phyloP scores from a whole-genome alignment of 768 basidiomycete genomes.

The Rossbeevera mucosa region DNA sequence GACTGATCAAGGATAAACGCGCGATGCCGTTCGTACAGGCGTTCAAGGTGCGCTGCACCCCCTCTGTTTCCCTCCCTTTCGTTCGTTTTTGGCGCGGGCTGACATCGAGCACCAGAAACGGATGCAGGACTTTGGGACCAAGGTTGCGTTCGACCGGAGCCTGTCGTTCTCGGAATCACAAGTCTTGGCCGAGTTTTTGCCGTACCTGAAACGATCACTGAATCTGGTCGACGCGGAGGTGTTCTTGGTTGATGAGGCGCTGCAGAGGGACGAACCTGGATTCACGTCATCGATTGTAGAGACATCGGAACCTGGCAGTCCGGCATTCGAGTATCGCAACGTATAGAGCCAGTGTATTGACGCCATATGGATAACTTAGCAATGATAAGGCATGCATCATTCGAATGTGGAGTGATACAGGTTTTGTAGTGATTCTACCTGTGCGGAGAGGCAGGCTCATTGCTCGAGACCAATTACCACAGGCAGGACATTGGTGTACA shows the following conservation, averaged over 20 bases:
- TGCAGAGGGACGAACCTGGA: constrained; percentile 48
- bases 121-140: constrained; percentile 68
- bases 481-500: too few species aligned
- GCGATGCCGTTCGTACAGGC: constrained; percentile 92
- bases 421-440: not conserved
- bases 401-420: too few species aligned
- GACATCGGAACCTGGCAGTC: constrained; percentile 80
- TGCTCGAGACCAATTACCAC: too few species aligned
- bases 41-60: constrained; percentile 68
- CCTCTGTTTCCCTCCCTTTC: too few species aligned
- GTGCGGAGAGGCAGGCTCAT: too few species aligned
- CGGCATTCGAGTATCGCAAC: constrained; percentile 87
- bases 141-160: constrained; percentile 75
- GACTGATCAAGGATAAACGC: constrained; percentile 92
- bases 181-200: constrained; percentile 63
- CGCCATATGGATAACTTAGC: not conserved
- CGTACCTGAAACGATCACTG: constrained; percentile 79
- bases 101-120: constrained; percentile 54
- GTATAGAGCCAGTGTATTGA: constrained; percentile 29
- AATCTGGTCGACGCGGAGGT: constrained; percentile 68
- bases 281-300: constrained; percentile 72
- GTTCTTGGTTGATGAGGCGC: constrained; percentile 62
- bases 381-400: not conserved
- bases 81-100: not conserved
- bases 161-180: constrained; percentile 80